These are phyloP conservation scores for Ophiostoma perfectum DNA, from an alignment of 2,329 filamentous ascomycete species.

Conservation along the genomic window DNA sequence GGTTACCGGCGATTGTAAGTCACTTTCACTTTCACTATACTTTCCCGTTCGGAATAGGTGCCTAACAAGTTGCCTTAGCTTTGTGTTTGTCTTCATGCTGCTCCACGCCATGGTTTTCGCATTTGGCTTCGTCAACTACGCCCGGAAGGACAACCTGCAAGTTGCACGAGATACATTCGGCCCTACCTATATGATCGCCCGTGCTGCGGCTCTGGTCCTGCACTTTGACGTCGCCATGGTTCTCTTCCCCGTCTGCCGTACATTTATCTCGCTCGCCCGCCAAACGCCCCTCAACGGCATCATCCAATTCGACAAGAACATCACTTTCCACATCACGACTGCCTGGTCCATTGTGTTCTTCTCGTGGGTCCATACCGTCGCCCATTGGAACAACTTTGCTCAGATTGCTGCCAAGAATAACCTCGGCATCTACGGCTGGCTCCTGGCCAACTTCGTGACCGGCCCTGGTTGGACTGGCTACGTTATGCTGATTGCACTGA, in stretches of 20 bases:
- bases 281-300: constrained; percentile 80
- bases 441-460: constrained; percentile 70
- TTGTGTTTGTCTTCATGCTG: constrained; percentile 69
- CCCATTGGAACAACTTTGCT: constrained; percentile 83
- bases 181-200: constrained; percentile 68
- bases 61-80: constrained; percentile 42
- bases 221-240: constrained; percentile 78
- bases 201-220: constrained; percentile 68
- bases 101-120: constrained; percentile 71
- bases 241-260: constrained; percentile 76
- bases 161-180: constrained; percentile 64
- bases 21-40: not conserved
- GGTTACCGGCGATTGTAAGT: constrained; percentile 74
- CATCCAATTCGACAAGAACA: constrained; percentile 85
- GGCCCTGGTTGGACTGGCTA: constrained; percentile 84
- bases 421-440: constrained; percentile 70
- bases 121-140: constrained; percentile 75
- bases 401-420: constrained; percentile 69
- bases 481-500: constrained; percentile 72
- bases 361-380: constrained; percentile 78
- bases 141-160: constrained; percentile 68
- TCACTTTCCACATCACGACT: constrained; percentile 78
- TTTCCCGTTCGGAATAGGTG: not conserved
- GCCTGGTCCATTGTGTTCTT: constrained; percentile 88
- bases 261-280: constrained; percentile 72